Conservation (phyloP, 2,329 filamentous ascomycete genomes). For the Penicillium sp. region DNA sequence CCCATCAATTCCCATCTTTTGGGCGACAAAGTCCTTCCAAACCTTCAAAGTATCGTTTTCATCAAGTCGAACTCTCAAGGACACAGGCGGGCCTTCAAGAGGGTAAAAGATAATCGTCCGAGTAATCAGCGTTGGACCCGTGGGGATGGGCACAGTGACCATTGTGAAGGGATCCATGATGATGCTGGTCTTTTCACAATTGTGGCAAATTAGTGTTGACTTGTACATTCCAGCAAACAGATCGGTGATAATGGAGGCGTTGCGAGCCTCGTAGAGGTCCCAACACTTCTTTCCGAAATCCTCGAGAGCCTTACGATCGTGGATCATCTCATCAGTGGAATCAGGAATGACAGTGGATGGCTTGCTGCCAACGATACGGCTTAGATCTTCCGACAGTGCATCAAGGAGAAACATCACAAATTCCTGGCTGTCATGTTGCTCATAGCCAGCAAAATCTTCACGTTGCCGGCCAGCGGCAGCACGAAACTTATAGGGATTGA, state of each 20-base stretch:
- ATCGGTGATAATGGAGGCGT: slow-evolving; percentile 93
- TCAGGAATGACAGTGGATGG: slow-evolving; percentile 97
- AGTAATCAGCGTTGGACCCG: slow-evolving; percentile 78
- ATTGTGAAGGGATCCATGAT: slow-evolving; percentile 98
- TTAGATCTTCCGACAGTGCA: slow-evolving; percentile 91
- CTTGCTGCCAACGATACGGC: slow-evolving; percentile 81
- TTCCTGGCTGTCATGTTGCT: slow-evolving; percentile 96
- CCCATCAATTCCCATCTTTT: slow-evolving; percentile 51
- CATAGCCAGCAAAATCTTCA: slow-evolving; percentile 86
- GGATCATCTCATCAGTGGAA: slow-evolving; percentile 93
- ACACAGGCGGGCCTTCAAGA: slow-evolving; percentile 66
- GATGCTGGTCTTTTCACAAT: slow-evolving; percentile 92
- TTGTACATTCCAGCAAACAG: slow-evolving; percentile 98
- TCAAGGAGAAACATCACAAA: slow-evolving; percentile 94
- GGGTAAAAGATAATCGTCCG: slow-evolving; percentile 75
- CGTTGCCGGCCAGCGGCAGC: slow-evolving; percentile 75
- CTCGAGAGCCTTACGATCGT: slow-evolving; percentile 73
- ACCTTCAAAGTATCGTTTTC: slow-evolving; percentile 60
- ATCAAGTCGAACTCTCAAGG: slow-evolving; percentile 75
- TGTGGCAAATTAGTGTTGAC: slow-evolving; percentile 89
- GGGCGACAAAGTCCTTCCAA: slow-evolving; percentile 53
- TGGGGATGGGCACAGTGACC: slow-evolving; percentile 76
- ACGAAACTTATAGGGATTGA: slow-evolving; percentile 81
- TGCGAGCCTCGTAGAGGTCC: slow-evolving; percentile 85
- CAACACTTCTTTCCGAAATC: slow-evolving; percentile 85